Conservation (phyloP, 2,329 filamentous ascomycete species). For the Bipolaris sorokiniana region DNA sequence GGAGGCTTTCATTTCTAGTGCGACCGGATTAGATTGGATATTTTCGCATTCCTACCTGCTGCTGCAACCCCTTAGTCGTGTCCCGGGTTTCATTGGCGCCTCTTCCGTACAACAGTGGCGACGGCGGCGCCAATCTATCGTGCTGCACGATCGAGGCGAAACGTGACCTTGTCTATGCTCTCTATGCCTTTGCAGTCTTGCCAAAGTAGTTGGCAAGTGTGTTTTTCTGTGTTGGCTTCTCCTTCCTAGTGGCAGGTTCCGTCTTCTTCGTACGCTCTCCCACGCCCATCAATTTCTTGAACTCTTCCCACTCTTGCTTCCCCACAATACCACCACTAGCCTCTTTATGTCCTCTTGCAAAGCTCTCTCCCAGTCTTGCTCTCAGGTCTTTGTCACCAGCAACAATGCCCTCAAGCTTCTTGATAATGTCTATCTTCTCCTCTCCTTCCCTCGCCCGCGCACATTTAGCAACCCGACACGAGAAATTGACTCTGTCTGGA, state of each 20-base stretch:
- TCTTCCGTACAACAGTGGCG: conserved; percentile 3
- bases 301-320: conserved; percentile 67
- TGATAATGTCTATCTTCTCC: conserved; percentile 68
- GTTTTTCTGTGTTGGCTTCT: conserved; percentile 38
- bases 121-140: background rate
- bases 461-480: conserved; percentile 65
- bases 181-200: conserved; percentile 16
- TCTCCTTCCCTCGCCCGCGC: conserved; percentile 57
- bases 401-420: conserved; percentile 61
- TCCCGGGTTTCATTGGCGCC: conserved; percentile 12
- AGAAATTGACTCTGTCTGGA: conserved; percentile 69
- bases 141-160: background rate
- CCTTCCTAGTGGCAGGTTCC: conserved; percentile 44
- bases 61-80: background rate
- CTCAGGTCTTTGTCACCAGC: conserved; percentile 43
- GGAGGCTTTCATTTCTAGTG: background rate
- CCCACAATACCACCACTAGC: conserved; percentile 70
- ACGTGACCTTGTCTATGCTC: background rate
- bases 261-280: conserved; percentile 59
- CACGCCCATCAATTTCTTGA: conserved; percentile 64
- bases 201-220: conserved; percentile 44
- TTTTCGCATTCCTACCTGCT: conserved; percentile 1
- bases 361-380: conserved; percentile 65
- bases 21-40: conserved; percentile 14
- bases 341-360: conserved; percentile 71